phyloP scores from a whole-genome alignment of 192 early-diverging fungal species.

The Backusella westeae region DNA sequence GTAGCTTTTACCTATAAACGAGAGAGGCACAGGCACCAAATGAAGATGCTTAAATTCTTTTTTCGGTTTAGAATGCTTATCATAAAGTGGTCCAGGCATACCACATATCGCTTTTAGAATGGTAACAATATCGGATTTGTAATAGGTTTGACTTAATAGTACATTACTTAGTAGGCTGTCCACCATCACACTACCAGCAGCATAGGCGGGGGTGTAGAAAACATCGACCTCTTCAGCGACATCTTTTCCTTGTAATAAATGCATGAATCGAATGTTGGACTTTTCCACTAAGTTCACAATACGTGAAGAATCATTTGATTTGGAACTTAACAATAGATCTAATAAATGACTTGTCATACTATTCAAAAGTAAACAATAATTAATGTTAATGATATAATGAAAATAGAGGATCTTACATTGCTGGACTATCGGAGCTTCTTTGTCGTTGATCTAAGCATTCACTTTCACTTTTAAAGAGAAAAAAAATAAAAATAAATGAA shows the following conservation, averaged over 20 bases:
- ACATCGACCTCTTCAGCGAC: constrained; percentile 33
- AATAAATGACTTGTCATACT: constrained; percentile 62
- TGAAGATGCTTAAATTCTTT: neutral
- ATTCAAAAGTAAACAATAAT: neutral
- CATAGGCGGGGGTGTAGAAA: constrained; percentile 57
- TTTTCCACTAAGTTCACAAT: constrained; percentile 44
- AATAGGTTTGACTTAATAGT: constrained; percentile 44
- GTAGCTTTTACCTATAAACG: constrained; percentile 49
- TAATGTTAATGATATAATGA: neutral
- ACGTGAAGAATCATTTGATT: constrained; percentile 28
- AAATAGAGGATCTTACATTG: constrained; percentile 16
- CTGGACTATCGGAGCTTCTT: constrained; percentile 40
- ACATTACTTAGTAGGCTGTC: constrained; percentile 51
- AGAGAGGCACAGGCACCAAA: constrained; percentile 35
- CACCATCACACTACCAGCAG: constrained; percentile 55
- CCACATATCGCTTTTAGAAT: constrained; percentile 60
- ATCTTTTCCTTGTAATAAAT: constrained; percentile 31
- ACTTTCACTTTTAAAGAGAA: constrained; percentile 13
- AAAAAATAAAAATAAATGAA: neutral
- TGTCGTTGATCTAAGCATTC: constrained; percentile 37
- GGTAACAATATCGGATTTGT: constrained; percentile 53
- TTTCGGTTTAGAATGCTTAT: neutral
- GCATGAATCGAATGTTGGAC: constrained; percentile 56
- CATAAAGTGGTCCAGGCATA: constrained; percentile 18
- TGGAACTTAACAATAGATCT: constrained; percentile 42